Percentiles rank a stretch among this genome's conserved stretches.
These are phyloP conservation scores for Trametes gibbosa DNA, from an alignment of 768 basidiomycete species.

Conservation along the genomic window DNA sequence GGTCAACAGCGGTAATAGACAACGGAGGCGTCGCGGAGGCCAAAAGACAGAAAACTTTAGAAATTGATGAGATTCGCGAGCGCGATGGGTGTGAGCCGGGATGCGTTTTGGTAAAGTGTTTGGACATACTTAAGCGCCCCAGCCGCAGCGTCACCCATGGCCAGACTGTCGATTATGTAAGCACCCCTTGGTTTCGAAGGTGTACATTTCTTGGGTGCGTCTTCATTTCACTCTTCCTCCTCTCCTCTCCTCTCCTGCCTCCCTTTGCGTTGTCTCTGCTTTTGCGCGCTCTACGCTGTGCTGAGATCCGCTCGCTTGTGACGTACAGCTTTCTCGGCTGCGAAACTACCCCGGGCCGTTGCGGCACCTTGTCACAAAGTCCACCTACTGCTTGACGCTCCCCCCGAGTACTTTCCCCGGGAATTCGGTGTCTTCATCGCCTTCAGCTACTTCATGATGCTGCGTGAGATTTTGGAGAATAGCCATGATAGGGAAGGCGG, in stretches of 20 bases:
- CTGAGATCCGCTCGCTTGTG: neutral
- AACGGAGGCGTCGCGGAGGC: constrained; percentile 2
- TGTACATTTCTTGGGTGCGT: constrained; percentile 15
- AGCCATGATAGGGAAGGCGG: neutral
- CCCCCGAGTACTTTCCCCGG: neutral
- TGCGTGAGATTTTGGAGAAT: neutral
- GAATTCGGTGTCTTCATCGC: neutral
- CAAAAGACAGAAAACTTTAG: constrained; percentile 3
- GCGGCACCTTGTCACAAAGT: neutral
- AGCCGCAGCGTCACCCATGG: neutral
- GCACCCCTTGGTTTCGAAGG: constrained; percentile 3
- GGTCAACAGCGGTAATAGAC: constrained; percentile 9
- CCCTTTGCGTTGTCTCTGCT: neutral
- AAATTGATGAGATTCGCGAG: constrained; percentile 10
- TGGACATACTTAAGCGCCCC: neutral
- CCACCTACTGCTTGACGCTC: neutral
- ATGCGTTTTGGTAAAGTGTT: constrained; percentile 1
- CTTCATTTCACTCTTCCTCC: constrained; percentile 15
- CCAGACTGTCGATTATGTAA: constrained; percentile 9
- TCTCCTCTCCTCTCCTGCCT: neutral
- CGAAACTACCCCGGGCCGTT: neutral
- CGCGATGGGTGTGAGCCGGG: neutral
- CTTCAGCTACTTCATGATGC: neutral
- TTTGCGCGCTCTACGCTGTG: neutral
- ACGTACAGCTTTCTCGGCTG: neutral